Evolutionary conservation across 2,329 filamentous ascomycete species (phyloP).

Genomic region (Lecanicillium sp.): DNA sequence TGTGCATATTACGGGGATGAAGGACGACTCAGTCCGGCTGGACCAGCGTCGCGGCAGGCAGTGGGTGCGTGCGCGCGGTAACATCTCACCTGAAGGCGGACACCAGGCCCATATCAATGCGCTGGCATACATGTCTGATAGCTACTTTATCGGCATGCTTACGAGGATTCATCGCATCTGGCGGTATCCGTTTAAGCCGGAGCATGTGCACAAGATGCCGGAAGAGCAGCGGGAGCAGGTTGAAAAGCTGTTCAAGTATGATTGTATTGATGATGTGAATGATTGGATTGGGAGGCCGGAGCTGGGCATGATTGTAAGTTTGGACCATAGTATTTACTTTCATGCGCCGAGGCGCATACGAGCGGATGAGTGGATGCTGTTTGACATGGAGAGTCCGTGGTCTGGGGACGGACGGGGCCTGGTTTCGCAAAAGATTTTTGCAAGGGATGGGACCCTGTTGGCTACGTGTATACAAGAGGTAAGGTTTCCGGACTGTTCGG

Average conservation of each 20-base stretch:
- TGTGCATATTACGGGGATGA: slow-evolving; percentile 28
- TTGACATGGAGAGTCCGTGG: slow-evolving; percentile 77
- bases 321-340: slow-evolving; percentile 68
- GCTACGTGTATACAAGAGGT: slow-evolving; percentile 74
- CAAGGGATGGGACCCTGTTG: slow-evolving; percentile 60
- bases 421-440: slow-evolving; percentile 69
- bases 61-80: slow-evolving; percentile 69
- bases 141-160: slow-evolving; percentile 87
- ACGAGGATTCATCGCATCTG: slow-evolving; percentile 74
- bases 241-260: slow-evolving; percentile 29
- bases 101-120: slow-evolving; percentile 75
- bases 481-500: no score
- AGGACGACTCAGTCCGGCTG: slow-evolving; percentile 39
- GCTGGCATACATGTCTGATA: slow-evolving; percentile 87
- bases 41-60: slow-evolving; percentile 60
- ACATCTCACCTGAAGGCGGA: slow-evolving; percentile 64
- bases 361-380: slow-evolving; percentile 70
- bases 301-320: slow-evolving; percentile 76
- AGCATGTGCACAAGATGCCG: slow-evolving; percentile 41
- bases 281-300: slow-evolving; percentile 44
- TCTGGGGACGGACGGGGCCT: slow-evolving; percentile 67
- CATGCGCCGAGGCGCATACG: slow-evolving; percentile 49
- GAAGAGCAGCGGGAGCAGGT: slow-evolving; percentile 29
- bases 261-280: slow-evolving; percentile 33
- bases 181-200: slow-evolving; percentile 52